Evolutionary conservation across 2,329 filamentous ascomycete genomes (phyloP), one percentile per base, ranked within the genome.

Genomic region (Dryadomyces sulphureus): DNA sequence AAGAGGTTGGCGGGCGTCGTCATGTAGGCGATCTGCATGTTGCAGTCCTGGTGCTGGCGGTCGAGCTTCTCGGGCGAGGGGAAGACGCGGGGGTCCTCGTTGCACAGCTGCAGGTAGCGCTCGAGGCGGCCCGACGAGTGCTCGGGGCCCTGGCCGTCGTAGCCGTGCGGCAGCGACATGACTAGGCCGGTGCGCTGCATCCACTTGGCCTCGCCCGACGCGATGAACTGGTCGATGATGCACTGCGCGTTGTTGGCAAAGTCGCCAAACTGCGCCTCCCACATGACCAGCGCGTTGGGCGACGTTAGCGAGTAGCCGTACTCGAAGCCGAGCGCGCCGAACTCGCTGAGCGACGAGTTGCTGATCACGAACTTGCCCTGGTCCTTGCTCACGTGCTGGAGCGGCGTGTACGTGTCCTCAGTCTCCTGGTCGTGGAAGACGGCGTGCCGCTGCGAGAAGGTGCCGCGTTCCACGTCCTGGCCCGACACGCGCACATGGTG

Each of bases 201-300:
- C 92, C 92, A 98, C 71, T 98, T 98, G 54, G 85, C 81, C 69
- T 98, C 92, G 61, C 92, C 92, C 51, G 92, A 95, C 43, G 92
- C 90, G 57, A 98, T 82, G 68, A 98, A 98, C 67, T 98, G 92
- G 64, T 98, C 92, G 60, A 98, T 93, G 65, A 98, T 93, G 64
- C 88, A 94, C 68, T 98, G 92, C 38, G 92, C 90, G 60, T 95
- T 98, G 76, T 98, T 98, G 73, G 92, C 92, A 59, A 98, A 98
- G 67, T 98, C 92, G 73, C 92, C 92, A 59, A 98, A 98, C 66
- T 98, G 92, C 34, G 92, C 92, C 69, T 98, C 92, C 92, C 92
- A 98, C 80, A 98, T 94, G 56, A 98, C 90, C 22, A 98, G 78
- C 34, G 92, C 90, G 61, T 95, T 94, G 48, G 92, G 92, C 25